Conservation (phyloP, 1,284 basidiomycete species). For the Puccinia hordei region DNA sequence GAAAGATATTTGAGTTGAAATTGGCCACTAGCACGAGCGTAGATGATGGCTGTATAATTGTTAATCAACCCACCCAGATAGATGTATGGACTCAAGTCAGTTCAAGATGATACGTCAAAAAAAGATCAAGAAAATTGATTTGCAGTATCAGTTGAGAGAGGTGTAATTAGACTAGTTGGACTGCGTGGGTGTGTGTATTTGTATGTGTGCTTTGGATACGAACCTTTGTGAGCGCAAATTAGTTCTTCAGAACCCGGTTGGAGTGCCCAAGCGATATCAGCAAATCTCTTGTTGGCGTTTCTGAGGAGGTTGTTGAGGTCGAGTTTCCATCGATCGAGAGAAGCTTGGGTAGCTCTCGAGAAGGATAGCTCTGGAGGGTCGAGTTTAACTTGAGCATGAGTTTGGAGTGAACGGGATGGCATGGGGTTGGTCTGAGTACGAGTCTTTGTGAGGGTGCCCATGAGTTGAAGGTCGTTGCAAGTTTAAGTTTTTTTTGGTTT, state of each 20-base stretch:
- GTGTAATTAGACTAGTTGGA: too few species aligned
- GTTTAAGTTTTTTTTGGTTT: too few species aligned
- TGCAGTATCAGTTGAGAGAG: neutral
- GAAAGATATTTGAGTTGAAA: conserved; percentile 51
- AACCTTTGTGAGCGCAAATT: conserved; percentile 87
- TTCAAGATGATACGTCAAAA: too few species aligned
- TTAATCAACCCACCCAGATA: neutral
- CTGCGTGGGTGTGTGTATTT: neutral
- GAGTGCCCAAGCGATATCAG: conserved; percentile 81
- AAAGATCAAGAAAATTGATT: too few species aligned
- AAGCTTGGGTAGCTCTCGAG: conserved; percentile 26
- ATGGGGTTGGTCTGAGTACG: neutral
- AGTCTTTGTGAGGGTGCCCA: conserved; percentile 13
- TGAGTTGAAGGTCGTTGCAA: neutral
- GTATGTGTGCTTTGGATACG: neutral
- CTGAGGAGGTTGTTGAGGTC: conserved; percentile 75
- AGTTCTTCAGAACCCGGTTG: conserved; percentile 37
- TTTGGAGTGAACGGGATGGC: neutral
- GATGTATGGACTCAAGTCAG: too few species aligned
- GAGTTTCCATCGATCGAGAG: conserved; percentile 28
- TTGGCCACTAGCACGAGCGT: conserved; percentile 47
- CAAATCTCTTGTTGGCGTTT: conserved; percentile 78
- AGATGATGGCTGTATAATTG: conserved; percentile 44
- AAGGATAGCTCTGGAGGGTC: conserved; percentile 26
- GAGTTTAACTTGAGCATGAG: conserved; percentile 28